Conservation (phyloP, 225 moss, liverwort and hornwort genomes). For the Marchantia polymorpha region DNA sequence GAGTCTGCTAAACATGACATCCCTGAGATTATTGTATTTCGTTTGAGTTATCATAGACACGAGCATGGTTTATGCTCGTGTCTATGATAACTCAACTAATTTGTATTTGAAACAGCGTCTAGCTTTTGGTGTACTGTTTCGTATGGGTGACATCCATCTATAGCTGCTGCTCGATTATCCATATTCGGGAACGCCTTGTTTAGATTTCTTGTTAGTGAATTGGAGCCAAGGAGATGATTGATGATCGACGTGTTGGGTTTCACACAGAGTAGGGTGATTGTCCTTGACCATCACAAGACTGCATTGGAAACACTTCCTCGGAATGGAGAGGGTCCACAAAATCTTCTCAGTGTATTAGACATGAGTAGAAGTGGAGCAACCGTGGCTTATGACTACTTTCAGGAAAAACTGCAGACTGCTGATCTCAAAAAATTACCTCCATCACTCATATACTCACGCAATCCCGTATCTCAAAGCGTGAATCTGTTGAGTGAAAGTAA, state of each 20-base stretch:
- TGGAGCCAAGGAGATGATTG: neutral
- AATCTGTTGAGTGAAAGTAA: slow-evolving; percentile 25
- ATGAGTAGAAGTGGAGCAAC: slow-evolving; percentile 79
- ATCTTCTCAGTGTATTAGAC: slow-evolving; percentile 59
- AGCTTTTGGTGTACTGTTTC: too few species aligned
- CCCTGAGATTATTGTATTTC: too few species aligned
- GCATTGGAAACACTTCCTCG: slow-evolving; percentile 68
- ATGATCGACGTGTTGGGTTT: neutral
- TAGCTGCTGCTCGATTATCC: too few species aligned
- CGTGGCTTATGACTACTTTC: slow-evolving; percentile 72
- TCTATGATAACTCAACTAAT: too few species aligned
- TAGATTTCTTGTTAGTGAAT: too few species aligned
- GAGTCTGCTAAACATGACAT: too few species aligned
- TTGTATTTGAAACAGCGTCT: too few species aligned
- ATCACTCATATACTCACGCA: slow-evolving; percentile 5
- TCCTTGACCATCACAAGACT: slow-evolving; percentile 93
- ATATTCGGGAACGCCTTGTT: too few species aligned
- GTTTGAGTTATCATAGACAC: too few species aligned
- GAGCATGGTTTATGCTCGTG: too few species aligned
- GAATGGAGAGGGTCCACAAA: slow-evolving; percentile 58
- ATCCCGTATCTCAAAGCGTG: slow-evolving; percentile 4
- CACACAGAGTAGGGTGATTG: slow-evolving; percentile 68
- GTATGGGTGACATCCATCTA: too few species aligned
- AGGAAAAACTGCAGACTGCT: slow-evolving; percentile 31
- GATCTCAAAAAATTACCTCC: neutral